These are phyloP conservation scores for Yamadazyma sp. DNA, from an alignment of 1,139 yeast genomes.

Conservation along the genomic window DNA sequence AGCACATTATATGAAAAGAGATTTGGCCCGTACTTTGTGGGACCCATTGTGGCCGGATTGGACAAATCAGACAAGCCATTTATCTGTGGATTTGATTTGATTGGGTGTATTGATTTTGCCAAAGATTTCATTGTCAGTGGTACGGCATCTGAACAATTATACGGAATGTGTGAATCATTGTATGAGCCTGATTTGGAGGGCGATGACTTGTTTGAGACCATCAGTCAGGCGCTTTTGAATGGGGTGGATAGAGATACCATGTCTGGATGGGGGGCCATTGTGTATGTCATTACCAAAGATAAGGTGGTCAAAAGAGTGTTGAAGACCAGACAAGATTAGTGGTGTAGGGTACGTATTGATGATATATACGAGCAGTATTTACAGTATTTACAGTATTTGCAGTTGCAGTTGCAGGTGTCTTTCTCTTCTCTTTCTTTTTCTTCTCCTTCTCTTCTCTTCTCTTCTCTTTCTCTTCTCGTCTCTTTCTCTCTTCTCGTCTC, in stretches of 20 bases:
- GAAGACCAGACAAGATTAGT: slow-evolving; percentile 87
- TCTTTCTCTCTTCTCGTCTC: background rate
- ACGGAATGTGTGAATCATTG: slow-evolving; percentile 98
- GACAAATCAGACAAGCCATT: slow-evolving; percentile 82
- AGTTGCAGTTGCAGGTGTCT: no score
- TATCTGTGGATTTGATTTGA: slow-evolving; percentile 92
- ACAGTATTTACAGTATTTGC: no score
- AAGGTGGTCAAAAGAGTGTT: slow-evolving; percentile 83
- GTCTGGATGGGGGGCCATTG: slow-evolving; percentile 98
- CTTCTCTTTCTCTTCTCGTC: background rate
- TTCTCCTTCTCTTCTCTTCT: background rate
- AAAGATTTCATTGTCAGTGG: slow-evolving; percentile 97
- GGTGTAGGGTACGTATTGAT: background rate
- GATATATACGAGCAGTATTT: background rate
- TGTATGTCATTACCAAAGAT: slow-evolving; percentile 89
- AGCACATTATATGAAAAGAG: slow-evolving; percentile 86
- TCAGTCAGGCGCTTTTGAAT: slow-evolving; percentile 88
- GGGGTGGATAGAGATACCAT: slow-evolving; percentile 98
- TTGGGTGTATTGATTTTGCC: slow-evolving; percentile 95
- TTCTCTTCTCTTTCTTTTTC: no score
- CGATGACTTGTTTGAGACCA: slow-evolving; percentile 93
- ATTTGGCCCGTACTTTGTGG: slow-evolving; percentile 96
- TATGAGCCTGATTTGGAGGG: slow-evolving; percentile 93
- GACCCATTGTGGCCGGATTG: slow-evolving; percentile 96
- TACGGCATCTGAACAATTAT: slow-evolving; percentile 92